A percentile compares a stretch with the other conserved stretches of the same genome.
Evolutionary conservation across 2,329 filamentous ascomycete species (phyloP).

Genomic region (Ophidiomyces ophidiicola): DNA sequence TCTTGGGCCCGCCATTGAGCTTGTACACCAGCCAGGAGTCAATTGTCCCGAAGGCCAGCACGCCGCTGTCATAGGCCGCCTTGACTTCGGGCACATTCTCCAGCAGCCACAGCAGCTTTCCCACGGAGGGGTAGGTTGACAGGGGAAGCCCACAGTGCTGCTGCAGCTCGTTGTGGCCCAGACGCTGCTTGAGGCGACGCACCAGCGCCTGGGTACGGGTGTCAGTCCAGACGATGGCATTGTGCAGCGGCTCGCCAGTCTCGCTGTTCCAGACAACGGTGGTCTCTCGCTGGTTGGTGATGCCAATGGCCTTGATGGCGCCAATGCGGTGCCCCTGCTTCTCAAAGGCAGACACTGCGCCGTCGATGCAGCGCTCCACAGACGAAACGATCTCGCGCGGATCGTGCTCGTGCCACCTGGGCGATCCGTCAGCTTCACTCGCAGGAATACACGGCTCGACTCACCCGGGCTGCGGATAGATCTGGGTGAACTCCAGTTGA

Average conservation of each 20-base stretch:
- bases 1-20: conserved; percentile 57
- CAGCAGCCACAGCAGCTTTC: conserved; percentile 74
- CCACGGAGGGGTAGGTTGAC: conserved; percentile 77
- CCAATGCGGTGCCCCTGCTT: conserved; percentile 54
- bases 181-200: conserved; percentile 58
- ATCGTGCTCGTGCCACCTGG: conserved; percentile 82
- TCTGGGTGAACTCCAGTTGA: conserved; percentile 76
- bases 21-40: conserved; percentile 81
- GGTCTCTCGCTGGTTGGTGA: conserved; percentile 86
- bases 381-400: conserved; percentile 63
- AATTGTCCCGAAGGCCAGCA: conserved; percentile 72
- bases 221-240: conserved; percentile 84
- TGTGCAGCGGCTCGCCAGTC: conserved; percentile 72
- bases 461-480: conserved; percentile 78
- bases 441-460: conserved; percentile 23
- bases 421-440: not conserved
- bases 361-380: conserved; percentile 68
- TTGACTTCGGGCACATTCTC: conserved; percentile 57
- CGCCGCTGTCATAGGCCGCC: conserved; percentile 63
- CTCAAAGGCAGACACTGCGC: conserved; percentile 59
- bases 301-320: conserved; percentile 65
- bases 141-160: conserved; percentile 68
- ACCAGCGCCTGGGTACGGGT: conserved; percentile 67
- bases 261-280: conserved; percentile 71
- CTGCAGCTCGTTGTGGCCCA: conserved; percentile 55